Conservation (phyloP, 108 stramenopile species). For the Aurantiochytrium sp. region DNA sequence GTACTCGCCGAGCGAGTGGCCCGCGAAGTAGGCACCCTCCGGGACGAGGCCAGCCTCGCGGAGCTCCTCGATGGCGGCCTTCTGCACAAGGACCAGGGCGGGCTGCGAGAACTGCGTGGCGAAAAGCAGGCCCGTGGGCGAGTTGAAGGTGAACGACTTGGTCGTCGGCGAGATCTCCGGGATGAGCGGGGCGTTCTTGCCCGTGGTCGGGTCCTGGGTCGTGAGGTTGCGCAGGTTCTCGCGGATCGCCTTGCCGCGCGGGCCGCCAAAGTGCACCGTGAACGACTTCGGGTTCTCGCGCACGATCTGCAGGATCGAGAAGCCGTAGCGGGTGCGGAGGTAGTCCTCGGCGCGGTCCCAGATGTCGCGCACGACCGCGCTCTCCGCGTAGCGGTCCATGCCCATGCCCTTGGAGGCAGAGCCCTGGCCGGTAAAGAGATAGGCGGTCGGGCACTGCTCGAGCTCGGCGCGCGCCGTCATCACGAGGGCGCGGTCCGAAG, state of each 20-base stretch:
- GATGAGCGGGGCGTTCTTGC: not conserved
- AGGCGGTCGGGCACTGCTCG: conserved; percentile 20
- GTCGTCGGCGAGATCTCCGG: not conserved
- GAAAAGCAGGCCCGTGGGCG: conserved; percentile 31
- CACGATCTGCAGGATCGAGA: conserved; percentile 33
- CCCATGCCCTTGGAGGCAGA: conserved; percentile 33
- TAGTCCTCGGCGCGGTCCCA: conserved; percentile 29
- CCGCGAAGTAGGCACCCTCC: not conserved
- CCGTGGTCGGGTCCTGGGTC: conserved; percentile 2
- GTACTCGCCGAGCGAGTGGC: conserved; percentile 38
- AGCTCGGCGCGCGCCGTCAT: conserved; percentile 10
- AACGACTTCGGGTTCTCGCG: conserved; percentile 33
- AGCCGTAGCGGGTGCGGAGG: not conserved
- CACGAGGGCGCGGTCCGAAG: not conserved
- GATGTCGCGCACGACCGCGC: not conserved
- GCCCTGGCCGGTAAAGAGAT: conserved; percentile 35
- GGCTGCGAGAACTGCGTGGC: conserved; percentile 38
- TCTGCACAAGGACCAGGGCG: conserved; percentile 31
- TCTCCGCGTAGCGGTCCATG: conserved; percentile 31
- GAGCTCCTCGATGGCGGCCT: conserved; percentile 37
- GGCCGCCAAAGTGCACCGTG: conserved; percentile 39
- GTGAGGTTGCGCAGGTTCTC: conserved; percentile 21
- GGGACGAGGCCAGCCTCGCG: not conserved
- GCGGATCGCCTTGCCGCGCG: conserved; percentile 18
- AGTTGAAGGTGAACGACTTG: conserved; percentile 29